phyloP scores from a whole-genome alignment of 805 yeast species.

The Starmerella gropengiesseri region DNA sequence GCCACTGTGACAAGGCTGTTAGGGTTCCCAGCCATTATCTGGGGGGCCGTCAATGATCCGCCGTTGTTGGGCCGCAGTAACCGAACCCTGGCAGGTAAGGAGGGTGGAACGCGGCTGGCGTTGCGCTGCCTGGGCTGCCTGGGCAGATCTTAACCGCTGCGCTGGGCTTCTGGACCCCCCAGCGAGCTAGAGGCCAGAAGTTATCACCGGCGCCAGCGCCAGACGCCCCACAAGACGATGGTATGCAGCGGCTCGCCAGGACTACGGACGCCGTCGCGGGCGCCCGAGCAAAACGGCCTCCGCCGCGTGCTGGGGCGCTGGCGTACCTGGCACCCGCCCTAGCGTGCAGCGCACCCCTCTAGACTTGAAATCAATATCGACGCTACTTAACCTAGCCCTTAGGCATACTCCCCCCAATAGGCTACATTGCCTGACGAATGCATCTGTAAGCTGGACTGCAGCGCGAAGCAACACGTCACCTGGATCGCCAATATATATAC shows the following conservation, averaged over 20 bases:
- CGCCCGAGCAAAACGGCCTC: no score
- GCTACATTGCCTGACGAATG: slow-evolving; percentile 2
- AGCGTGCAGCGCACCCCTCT: neutral
- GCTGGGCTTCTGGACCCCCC: no score
- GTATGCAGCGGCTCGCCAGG: no score
- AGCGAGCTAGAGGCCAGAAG: no score
- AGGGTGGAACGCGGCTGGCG: neutral
- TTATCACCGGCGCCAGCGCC: no score
- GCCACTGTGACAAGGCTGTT: no score
- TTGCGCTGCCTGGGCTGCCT: neutral
- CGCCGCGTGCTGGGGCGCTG: no score
- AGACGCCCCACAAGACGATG: no score
- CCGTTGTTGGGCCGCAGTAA: neutral
- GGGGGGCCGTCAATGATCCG: no score
- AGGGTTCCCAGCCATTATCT: neutral
- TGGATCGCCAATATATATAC: slow-evolving; percentile 7
- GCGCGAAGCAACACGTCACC: slow-evolving; percentile 9
- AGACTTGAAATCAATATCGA: no score
- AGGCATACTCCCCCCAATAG: neutral
- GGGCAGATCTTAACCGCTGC: neutral
- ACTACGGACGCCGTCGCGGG: no score
- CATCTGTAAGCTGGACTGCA: neutral
- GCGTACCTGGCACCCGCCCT: slow-evolving; percentile 7
- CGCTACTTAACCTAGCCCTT: slow-evolving; percentile 1
- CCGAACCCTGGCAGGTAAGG: neutral